Evolutionary conservation across 2,329 filamentous ascomycete genomes (phyloP).

Genomic region (Diaporthe ilicicola): DNA sequence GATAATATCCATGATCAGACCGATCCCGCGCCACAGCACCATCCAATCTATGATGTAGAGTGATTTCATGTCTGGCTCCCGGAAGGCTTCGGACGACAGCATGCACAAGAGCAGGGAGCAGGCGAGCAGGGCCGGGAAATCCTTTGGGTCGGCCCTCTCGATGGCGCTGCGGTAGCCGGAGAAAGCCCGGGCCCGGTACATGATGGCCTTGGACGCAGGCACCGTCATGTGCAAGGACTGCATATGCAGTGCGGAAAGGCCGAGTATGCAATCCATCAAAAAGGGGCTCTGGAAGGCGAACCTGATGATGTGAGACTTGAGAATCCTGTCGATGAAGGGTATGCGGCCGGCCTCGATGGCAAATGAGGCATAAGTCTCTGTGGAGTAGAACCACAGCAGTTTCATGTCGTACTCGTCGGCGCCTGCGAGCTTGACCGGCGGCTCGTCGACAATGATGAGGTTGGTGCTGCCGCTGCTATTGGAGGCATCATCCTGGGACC

Average conservation of each 20-base stretch:
- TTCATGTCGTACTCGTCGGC: slow-evolving; percentile 57
- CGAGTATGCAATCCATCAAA: slow-evolving; percentile 64
- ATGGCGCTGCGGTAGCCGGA: slow-evolving; percentile 62
- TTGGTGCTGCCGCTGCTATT: slow-evolving; percentile 37
- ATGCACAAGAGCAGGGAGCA: slow-evolving; percentile 61
- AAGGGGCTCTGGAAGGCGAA: slow-evolving; percentile 62
- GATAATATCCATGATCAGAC: slow-evolving; percentile 55
- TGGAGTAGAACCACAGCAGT: slow-evolving; percentile 64
- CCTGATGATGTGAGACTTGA: slow-evolving; percentile 57
- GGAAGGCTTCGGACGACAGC: slow-evolving; percentile 59
- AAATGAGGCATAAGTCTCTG: slow-evolving; percentile 56
- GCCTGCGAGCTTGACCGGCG: slow-evolving; percentile 45
- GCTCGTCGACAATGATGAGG: slow-evolving; percentile 45
- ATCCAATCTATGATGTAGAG: slow-evolving; percentile 66
- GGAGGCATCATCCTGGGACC: slow-evolving; percentile 21
- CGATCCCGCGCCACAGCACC: slow-evolving; percentile 62
- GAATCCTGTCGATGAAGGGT: slow-evolving; percentile 49
- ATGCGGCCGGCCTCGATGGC: slow-evolving; percentile 48
- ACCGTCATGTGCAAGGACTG: slow-evolving; percentile 50
- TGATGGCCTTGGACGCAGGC: slow-evolving; percentile 48
- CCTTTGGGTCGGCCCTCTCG: slow-evolving; percentile 52
- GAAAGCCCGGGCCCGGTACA: slow-evolving; percentile 59
- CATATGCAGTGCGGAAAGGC: slow-evolving; percentile 59
- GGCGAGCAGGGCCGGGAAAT: slow-evolving; percentile 59
- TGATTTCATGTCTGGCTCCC: slow-evolving; percentile 52